These are phyloP conservation scores for Multifurca ochricompacta DNA, from an alignment of 768 basidiomycete genomes.

Conservation along the genomic window DNA sequence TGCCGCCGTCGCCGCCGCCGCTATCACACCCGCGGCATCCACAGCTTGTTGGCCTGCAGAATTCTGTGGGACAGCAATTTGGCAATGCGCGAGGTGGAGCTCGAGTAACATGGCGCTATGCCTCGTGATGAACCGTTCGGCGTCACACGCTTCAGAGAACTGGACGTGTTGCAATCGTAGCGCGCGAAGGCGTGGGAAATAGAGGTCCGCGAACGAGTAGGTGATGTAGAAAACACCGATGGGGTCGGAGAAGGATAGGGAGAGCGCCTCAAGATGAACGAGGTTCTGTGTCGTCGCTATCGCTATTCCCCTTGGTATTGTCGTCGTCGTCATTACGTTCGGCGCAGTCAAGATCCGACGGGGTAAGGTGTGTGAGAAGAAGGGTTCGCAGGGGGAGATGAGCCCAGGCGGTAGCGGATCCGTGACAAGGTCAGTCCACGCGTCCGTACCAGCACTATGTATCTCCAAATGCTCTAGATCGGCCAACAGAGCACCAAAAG, in stretches of 20 bases:
- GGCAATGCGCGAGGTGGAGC: conserved; percentile 8
- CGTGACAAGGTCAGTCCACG: not conserved
- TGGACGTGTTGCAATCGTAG: conserved; percentile 10
- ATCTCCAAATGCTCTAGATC: conserved; percentile 5
- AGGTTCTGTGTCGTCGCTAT: too few species aligned
- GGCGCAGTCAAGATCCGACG: not conserved
- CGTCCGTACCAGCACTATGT: not conserved
- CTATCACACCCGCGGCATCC: too few species aligned
- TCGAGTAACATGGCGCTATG: conserved; percentile 6
- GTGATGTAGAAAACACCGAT: conserved; percentile 2
- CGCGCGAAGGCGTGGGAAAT: conserved; percentile 7
- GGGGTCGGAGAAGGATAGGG: conserved; percentile 7
- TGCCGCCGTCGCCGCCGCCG: not conserved
- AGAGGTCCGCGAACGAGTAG: conserved; percentile 1
- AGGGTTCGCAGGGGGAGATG: conserved; percentile 10
- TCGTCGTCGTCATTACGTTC: not conserved
- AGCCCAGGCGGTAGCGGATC: not conserved
- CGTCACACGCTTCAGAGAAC: conserved; percentile 10
- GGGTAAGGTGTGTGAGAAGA: conserved; percentile 4
- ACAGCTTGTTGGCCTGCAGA: not conserved
- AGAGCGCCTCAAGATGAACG: conserved; percentile 5
- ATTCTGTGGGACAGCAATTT: conserved; percentile 4
- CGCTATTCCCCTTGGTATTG: too few species aligned
- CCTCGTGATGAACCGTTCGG: conserved; percentile 5
- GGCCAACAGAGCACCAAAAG: not conserved